Conservation (phyloP, 257 asterid species). For the Solanum sitiens region DNA sequence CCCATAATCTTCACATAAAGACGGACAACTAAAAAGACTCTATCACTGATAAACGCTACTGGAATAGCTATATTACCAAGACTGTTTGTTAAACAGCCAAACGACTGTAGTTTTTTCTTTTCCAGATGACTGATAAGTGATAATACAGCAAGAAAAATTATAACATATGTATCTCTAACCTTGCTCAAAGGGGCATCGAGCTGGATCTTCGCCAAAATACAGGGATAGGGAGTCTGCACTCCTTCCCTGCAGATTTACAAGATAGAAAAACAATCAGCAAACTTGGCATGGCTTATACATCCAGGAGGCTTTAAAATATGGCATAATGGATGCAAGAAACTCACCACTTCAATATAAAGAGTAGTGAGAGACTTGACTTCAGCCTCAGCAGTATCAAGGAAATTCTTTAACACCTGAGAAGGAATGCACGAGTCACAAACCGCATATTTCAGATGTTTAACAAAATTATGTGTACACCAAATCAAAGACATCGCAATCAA, state of each 20-base stretch:
- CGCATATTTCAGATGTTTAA: neutral
- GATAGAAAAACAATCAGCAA: neutral
- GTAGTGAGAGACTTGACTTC: constrained; percentile 89
- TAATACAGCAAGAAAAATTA: neutral
- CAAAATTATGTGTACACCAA: neutral
- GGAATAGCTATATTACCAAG: neutral
- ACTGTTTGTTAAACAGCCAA: neutral
- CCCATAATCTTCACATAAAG: neutral
- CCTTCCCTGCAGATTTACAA: constrained; percentile 58
- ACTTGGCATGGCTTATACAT: neutral
- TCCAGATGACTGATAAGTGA: neutral
- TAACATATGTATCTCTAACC: constrained; percentile 25
- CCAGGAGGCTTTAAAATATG: neutral
- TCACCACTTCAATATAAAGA: constrained; percentile 92
- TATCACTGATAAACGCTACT: neutral
- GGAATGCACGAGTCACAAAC: constrained; percentile 8
- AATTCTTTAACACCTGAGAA: constrained; percentile 70
- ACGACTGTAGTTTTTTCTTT: neutral
- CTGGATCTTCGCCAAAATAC: constrained; percentile 98
- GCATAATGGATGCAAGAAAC: constrained; percentile 2
- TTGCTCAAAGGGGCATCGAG: constrained; percentile 98
- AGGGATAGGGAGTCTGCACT: constrained; percentile 89
- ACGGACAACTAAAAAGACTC: neutral
- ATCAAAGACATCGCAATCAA: neutral
- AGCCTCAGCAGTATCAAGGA: constrained; percentile 84